Percentiles rank a stretch among this genome's conserved stretches.
Conservation (phyloP, 768 basidiomycete genomes). For the Leucocoprinus leucothites region DNA sequence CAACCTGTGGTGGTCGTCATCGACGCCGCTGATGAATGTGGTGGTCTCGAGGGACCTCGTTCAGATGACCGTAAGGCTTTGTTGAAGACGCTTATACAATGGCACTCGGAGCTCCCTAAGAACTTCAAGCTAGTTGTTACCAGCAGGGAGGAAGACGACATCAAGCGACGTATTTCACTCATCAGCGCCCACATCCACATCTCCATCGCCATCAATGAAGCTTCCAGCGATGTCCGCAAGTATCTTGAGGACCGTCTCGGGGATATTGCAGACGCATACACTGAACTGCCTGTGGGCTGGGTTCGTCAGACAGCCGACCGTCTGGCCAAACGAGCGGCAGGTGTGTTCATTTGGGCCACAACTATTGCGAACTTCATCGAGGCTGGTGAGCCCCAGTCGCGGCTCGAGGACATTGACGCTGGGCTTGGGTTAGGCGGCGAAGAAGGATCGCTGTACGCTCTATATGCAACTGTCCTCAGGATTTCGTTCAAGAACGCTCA, state of each 20-base stretch:
- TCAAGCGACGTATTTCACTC: constrained; percentile 10
- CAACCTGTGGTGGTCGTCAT: constrained; percentile 19
- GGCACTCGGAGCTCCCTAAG: constrained; percentile 15
- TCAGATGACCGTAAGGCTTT: constrained; percentile 17
- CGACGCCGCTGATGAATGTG: constrained; percentile 30
- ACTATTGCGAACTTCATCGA: constrained; percentile 19
- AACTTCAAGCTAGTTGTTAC: constrained; percentile 25
- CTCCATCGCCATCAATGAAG: constrained; percentile 16
- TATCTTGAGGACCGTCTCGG: constrained; percentile 18
- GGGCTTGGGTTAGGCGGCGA: constrained; percentile 13
- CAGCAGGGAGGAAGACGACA: constrained; percentile 19
- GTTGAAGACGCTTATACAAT: constrained; percentile 19
- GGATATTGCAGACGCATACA: too few species aligned
- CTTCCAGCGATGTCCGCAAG: constrained; percentile 21
- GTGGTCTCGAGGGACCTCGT: constrained; percentile 14
- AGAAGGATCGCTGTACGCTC: constrained; percentile 12
- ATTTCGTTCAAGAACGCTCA: neutral
- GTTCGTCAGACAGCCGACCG: constrained; percentile 17
- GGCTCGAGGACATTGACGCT: constrained; percentile 12
- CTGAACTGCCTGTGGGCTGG: constrained; percentile 16
- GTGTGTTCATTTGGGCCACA: constrained; percentile 27
- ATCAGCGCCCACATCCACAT: constrained; percentile 17
- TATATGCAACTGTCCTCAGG: neutral
- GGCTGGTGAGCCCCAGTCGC: constrained; percentile 15
- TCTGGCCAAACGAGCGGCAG: constrained; percentile 23